These are phyloP conservation scores for Zancudomyces culisetae DNA, from an alignment of 371 early-diverging fungal genomes.

Conservation along the genomic window DNA sequence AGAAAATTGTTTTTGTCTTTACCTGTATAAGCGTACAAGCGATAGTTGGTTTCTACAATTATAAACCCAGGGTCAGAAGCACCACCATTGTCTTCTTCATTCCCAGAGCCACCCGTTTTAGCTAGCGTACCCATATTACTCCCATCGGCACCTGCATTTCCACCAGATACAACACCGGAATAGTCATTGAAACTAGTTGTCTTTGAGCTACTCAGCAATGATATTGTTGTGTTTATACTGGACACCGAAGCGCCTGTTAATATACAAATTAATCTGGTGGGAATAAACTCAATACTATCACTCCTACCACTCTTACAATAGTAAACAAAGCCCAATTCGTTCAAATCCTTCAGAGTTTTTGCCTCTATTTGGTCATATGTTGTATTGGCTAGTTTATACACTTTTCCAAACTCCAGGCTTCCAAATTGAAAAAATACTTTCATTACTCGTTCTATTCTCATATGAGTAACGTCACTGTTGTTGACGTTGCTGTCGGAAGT, in stretches of 20 bases:
- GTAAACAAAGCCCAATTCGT: slow-evolving; percentile 77
- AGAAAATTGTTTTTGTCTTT: too few species aligned
- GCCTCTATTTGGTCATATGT: slow-evolving; percentile 79
- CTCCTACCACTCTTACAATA: slow-evolving; percentile 53
- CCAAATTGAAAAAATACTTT: slow-evolving; percentile 79
- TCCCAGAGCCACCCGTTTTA: not conserved
- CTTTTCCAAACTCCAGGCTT: slow-evolving; percentile 71
- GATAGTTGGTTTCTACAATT: slow-evolving; percentile 79
- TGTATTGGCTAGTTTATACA: slow-evolving; percentile 67
- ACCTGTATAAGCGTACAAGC: slow-evolving; percentile 84
- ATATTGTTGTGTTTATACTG: slow-evolving; percentile 9
- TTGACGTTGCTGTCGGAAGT: too few species aligned
- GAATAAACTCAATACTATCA: slow-evolving; percentile 70
- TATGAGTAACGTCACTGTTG: too few species aligned
- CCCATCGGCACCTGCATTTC: too few species aligned
- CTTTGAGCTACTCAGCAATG: not conserved
- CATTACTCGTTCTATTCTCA: slow-evolving; percentile 49
- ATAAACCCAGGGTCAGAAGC: slow-evolving; percentile 40
- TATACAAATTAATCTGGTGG: slow-evolving; percentile 79
- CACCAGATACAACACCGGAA: too few species aligned
- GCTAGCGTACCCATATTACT: too few species aligned
- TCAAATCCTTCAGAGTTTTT: slow-evolving; percentile 67
- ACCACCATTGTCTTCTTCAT: not conserved
- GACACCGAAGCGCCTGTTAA: slow-evolving; percentile 55
- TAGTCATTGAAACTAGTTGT: not conserved